Conservation (phyloP, 371 early-diverging fungal species). For the Hamiltosporidium tvaerminnensis region DNA sequence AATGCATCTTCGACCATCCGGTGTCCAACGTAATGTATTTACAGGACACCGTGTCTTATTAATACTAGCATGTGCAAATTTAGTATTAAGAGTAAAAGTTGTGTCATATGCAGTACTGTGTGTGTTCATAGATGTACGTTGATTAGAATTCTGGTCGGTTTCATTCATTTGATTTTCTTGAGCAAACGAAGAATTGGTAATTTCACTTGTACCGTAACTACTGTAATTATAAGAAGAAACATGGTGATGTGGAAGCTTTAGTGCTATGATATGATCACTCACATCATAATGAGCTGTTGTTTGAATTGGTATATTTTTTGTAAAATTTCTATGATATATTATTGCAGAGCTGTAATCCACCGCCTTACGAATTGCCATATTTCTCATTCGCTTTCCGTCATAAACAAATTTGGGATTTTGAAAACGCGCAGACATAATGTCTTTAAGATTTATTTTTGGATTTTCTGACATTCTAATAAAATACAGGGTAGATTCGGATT, state of each 20-base stretch:
- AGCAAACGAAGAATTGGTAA: constrained; percentile 19
- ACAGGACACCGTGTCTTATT: constrained; percentile 87
- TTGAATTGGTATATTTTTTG: constrained; percentile 16
- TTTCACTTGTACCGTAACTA: neutral
- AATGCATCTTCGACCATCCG: constrained; percentile 86
- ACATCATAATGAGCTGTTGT: constrained; percentile 17
- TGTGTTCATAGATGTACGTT: constrained; percentile 68
- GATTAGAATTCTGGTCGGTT: constrained; percentile 61
- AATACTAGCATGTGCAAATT: constrained; percentile 81
- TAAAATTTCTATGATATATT: constrained; percentile 54
- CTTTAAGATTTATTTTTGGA: neutral
- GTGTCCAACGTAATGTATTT: constrained; percentile 87
- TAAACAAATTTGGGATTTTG: constrained; percentile 1
- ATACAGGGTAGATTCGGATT: no score
- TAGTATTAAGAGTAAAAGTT: no score
- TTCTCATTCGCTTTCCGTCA: constrained; percentile 70
- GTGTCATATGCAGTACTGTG: no score
- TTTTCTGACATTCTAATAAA: no score
- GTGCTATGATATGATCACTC: constrained; percentile 7
- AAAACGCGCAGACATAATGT: neutral
- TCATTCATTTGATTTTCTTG: constrained; percentile 43
- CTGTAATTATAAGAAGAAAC: neutral
- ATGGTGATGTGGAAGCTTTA: neutral
- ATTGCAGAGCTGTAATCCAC: constrained; percentile 77
- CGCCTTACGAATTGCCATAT: constrained; percentile 74